Base-by-base conservation (phyloP, 768 basidiomycete genomes). In the Tricholoma saponaceum region DNA sequence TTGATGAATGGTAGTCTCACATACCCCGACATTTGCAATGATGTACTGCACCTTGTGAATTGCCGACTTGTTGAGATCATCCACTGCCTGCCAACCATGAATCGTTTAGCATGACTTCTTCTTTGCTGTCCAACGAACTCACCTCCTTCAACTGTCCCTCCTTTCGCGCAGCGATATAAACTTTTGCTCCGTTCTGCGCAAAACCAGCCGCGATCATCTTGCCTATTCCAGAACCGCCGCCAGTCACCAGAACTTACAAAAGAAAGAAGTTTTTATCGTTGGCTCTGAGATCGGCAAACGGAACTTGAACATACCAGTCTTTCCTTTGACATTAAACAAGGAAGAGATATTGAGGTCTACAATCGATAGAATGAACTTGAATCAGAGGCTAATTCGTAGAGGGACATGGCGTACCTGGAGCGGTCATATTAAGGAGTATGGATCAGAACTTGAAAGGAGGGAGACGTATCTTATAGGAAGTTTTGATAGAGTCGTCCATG, bases 101-200 rank as follows among this genome's bases (percentile, higher is more conserved):
- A 41, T 57, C 55, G 55, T 56, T 20, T 5, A 35, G 23, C 41
- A 47, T 28, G 43, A 52, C 49, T 33, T 28, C 20, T 20, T 47
- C 43, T 39, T 44, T 14, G 1, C 9, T 4, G 2, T 33, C 9
- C 37, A 22, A 41, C 16, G 26, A 30, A 68, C 79, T 52, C 56
- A 87, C 90, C 79, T 89, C 82, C 72, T 88, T 84, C 57, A 95
- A 78, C 64, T 88, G 87, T 18, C 76, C 68, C 73, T 91, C 89
- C 68, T 92, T 94, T 55, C 93, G 79, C 10, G 90, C 86, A 13
- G 93, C 92, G 62, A 95, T 93, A 73, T 95, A 94, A 41, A 96
- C 93, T 63, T 84, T 87, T 32, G 87, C 90, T 12, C 93, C 93
- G 64, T 95, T 94, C 72, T 87, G 83, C 1, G 87, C 89, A 63